Conservation (phyloP, 176 grass and related monocot species). For the Typha latifolia region DNA sequence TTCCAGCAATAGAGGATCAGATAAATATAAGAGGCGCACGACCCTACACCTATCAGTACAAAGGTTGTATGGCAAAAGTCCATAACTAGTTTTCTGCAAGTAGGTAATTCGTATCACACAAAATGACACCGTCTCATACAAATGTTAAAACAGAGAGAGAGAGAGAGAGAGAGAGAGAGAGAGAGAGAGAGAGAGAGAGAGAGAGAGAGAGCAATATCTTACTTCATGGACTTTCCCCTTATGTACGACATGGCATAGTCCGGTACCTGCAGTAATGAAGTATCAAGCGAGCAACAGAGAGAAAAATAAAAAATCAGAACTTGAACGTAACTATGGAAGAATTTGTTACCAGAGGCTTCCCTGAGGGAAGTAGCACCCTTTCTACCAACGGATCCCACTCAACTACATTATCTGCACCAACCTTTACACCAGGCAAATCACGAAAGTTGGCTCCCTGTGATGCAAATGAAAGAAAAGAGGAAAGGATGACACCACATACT, state of each 20-base stretch:
- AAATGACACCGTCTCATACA: not conserved
- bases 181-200: not conserved
- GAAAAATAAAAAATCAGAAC: not conserved
- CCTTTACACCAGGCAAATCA: slow-evolving; percentile 52
- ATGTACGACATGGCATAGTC: slow-evolving; percentile 81
- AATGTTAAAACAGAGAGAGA: not conserved
- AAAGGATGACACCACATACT: not conserved
- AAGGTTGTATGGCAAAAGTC: too few species aligned
- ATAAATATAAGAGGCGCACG: too few species aligned
- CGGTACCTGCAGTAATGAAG: slow-evolving; percentile 33
- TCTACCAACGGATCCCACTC: slow-evolving; percentile 40
- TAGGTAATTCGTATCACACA: too few species aligned
- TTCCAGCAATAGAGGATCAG: too few species aligned
- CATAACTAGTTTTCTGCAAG: too few species aligned
- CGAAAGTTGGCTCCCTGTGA: slow-evolving; percentile 78
- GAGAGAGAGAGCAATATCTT: slow-evolving; percentile 1
- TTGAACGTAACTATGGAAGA: too few species aligned
- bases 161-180: too few species aligned
- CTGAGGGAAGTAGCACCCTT: slow-evolving; percentile 37
- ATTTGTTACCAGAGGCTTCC: slow-evolving; percentile 60
- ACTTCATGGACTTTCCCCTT: slow-evolving; percentile 56
- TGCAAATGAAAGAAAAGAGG: not conserved
- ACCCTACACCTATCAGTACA: too few species aligned
- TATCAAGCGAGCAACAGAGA: not conserved
- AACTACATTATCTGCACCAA: slow-evolving; percentile 49